These are phyloP conservation scores for Daphne laureola DNA, from an alignment of 441 rosid species.

Conservation along the genomic window DNA sequence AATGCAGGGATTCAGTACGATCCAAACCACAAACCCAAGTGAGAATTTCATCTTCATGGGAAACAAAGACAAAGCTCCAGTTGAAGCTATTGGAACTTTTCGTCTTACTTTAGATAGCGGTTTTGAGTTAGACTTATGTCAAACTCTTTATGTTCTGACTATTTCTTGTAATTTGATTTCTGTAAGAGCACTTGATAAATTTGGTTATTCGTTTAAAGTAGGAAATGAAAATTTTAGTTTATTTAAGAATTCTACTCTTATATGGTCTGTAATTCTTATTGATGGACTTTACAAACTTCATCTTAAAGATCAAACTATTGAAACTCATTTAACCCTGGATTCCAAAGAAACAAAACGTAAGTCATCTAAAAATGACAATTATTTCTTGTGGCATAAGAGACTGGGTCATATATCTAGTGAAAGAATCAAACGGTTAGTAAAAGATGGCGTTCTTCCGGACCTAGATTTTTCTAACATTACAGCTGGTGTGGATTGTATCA, in stretches of 20 bases:
- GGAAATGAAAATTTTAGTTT: constrained; percentile 3
- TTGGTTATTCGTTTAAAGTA: constrained; percentile 5
- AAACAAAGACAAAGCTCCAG: background rate
- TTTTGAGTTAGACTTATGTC: constrained; percentile 1
- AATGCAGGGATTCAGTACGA: background rate
- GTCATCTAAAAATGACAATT: too few species aligned
- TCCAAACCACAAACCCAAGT: background rate
- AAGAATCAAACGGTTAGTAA: background rate
- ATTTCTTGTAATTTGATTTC: background rate
- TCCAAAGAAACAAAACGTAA: too few species aligned
- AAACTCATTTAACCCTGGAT: too few species aligned
- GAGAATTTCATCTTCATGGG: background rate
- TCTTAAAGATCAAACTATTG: too few species aligned
- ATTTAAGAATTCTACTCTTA: background rate
- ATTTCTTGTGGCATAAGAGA: too few species aligned
- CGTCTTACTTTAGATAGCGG: constrained; percentile 4
- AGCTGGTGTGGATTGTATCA: constrained; percentile 5
- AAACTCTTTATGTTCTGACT: constrained; percentile 9
- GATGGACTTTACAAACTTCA: constrained; percentile 1
- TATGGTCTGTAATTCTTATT: background rate
- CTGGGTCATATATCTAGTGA: background rate
- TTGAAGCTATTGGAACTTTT: constrained; percentile 8
- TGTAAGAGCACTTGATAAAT: constrained; percentile 4
- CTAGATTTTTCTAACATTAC: background rate
- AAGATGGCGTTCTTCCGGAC: background rate